These are phyloP conservation scores for Suillus brevipes DNA, from an alignment of 768 basidiomycete species.

Conservation along the genomic window DNA sequence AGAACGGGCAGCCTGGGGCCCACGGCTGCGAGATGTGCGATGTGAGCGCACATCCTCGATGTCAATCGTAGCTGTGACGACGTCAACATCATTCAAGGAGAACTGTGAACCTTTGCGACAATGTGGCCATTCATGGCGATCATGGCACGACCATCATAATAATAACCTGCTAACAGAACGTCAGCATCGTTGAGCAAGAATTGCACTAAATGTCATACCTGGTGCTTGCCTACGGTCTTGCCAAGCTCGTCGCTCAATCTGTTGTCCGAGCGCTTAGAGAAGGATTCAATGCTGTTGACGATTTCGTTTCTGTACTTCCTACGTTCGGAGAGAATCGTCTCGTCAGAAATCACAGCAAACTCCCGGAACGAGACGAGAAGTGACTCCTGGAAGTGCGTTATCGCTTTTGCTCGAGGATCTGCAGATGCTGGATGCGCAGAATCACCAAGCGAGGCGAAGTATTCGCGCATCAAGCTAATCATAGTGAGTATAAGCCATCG, in stretches of 20 bases:
- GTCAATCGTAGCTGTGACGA: constrained; percentile 93
- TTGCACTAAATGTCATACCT: constrained; percentile 42
- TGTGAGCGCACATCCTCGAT: constrained; percentile 96
- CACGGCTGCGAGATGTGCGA: constrained; percentile 78
- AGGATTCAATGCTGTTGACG: constrained; percentile 88
- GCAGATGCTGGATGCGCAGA: constrained; percentile 89
- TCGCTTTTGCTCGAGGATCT: constrained; percentile 88
- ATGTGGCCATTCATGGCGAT: constrained; percentile 93
- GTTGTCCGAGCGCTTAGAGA: constrained; percentile 91
- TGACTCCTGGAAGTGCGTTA: constrained; percentile 96
- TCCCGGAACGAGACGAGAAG: constrained; percentile 97
- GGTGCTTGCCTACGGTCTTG: constrained; percentile 91
- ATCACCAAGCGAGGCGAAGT: constrained; percentile 90
- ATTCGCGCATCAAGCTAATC: constrained; percentile 86
- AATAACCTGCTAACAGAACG: constrained; percentile 54
- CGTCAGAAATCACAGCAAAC: constrained; percentile 94
- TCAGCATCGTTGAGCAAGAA: background rate
- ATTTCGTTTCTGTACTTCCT: constrained; percentile 86
- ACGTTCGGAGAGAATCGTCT: constrained; percentile 86
- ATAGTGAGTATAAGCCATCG: constrained; percentile 1
- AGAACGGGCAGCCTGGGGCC: constrained; percentile 82
- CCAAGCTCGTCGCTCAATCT: constrained; percentile 93
- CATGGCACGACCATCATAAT: constrained; percentile 97
- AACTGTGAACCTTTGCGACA: constrained; percentile 97
- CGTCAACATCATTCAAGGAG: constrained; percentile 93